These are phyloP conservation scores for Hemileccinum impolitum DNA, from an alignment of 768 basidiomycete genomes.

Conservation along the genomic window DNA sequence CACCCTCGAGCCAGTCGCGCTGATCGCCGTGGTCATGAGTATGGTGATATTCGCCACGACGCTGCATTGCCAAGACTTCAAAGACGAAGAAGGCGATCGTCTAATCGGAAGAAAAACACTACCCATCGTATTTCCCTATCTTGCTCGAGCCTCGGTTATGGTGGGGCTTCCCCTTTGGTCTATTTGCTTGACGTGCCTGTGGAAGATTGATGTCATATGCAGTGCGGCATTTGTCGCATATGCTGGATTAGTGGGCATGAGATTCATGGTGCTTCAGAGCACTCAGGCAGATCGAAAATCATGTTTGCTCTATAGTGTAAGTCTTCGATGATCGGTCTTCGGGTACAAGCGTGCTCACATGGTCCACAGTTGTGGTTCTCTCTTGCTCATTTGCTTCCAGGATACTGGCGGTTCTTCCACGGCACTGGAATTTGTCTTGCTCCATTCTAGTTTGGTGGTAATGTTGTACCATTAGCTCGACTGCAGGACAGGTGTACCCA, in stretches of 20 bases:
- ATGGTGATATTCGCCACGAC: slow-evolving; percentile 36
- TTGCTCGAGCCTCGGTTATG: slow-evolving; percentile 26
- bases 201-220: slow-evolving; percentile 27
- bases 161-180: slow-evolving; percentile 30
- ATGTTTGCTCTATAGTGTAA: slow-evolving; percentile 32
- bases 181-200: slow-evolving; percentile 23
- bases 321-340: not conserved
- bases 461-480: slow-evolving; percentile 9
- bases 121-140: slow-evolving; percentile 41
- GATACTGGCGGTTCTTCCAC: slow-evolving; percentile 29
- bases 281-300: slow-evolving; percentile 25
- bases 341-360: not conserved
- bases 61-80: slow-evolving; percentile 34
- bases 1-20: slow-evolving; percentile 21
- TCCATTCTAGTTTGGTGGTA: not conserved
- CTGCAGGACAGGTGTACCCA: slow-evolving; percentile 6
- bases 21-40: slow-evolving; percentile 31
- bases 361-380: slow-evolving; percentile 29
- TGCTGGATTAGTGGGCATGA: slow-evolving; percentile 22
- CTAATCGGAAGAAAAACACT: slow-evolving; percentile 39
- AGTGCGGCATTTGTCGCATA: slow-evolving; percentile 26
- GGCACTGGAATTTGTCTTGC: slow-evolving; percentile 11
- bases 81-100: slow-evolving; percentile 43
- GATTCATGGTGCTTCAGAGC: slow-evolving; percentile 23
- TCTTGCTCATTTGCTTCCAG: slow-evolving; percentile 28